A percentile compares a stretch with the other conserved stretches of the same genome.
Conservation (phyloP, 768 basidiomycete species). For the Leccinellum luteum region DNA sequence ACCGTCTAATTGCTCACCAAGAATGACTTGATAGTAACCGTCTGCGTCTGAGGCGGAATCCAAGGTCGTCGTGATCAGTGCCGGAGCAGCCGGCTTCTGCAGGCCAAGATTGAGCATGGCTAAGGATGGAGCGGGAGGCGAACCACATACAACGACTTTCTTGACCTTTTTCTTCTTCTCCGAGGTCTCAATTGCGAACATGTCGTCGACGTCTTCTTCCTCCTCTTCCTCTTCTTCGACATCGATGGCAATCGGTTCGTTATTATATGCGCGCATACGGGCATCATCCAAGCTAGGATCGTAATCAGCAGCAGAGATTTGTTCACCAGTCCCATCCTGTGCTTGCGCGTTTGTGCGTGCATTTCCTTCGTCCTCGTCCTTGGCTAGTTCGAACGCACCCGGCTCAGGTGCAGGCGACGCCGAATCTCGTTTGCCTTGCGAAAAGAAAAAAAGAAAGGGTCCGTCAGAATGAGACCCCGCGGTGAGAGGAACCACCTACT, state of each 20-base stretch:
- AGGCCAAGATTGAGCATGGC: constrained; percentile 9
- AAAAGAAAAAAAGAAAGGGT: not conserved
- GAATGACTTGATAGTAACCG: constrained; percentile 92
- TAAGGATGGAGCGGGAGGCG: not conserved
- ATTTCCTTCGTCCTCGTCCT: constrained; percentile 54
- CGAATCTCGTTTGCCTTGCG: constrained; percentile 50
- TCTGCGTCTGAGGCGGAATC: constrained; percentile 93
- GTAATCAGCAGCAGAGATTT: constrained; percentile 91
- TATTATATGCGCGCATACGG: constrained; percentile 56
- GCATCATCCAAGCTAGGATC: constrained; percentile 87
- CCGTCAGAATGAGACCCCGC: not conserved
- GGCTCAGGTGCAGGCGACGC: constrained; percentile 59
- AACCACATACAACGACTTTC: constrained; percentile 48
- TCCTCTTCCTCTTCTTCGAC: constrained; percentile 56
- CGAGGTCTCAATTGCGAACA: constrained; percentile 72
- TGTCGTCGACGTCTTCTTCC: constrained; percentile 90
- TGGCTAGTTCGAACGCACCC: constrained; percentile 63
- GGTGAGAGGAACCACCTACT: constrained; percentile 14
- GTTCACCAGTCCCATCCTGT: constrained; percentile 52
- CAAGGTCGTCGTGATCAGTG: constrained; percentile 69
- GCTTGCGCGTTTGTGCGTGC: constrained; percentile 44
- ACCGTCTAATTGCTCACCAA: constrained; percentile 91
- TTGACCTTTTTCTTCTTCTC: constrained; percentile 53
- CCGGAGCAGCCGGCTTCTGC: constrained; percentile 53
- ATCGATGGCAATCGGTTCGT: constrained; percentile 37